A percentile compares a stretch with the other conserved stretches of the same genome.
phyloP scores from a whole-genome alignment of 1,284 basidiomycete species.

The Malassezia obtusa region DNA sequence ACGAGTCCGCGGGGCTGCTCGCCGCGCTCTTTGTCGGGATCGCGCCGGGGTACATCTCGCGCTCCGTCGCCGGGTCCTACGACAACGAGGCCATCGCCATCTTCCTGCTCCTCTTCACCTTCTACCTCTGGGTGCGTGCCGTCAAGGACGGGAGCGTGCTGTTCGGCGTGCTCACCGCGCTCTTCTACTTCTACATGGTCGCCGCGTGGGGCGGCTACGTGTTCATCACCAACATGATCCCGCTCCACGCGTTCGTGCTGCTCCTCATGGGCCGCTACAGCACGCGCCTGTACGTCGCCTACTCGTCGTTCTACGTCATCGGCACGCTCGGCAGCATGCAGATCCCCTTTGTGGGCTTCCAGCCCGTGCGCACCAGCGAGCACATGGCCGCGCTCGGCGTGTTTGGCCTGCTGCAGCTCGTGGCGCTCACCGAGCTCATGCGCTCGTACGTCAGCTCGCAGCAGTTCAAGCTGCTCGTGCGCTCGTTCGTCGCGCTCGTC shows the following conservation, averaged over 20 bases:
- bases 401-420: constrained; percentile 90
- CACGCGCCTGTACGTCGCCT: constrained; percentile 82
- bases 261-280: constrained; percentile 96
- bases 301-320: constrained; percentile 94
- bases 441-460: constrained; percentile 79
- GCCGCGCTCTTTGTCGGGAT: constrained; percentile 99
- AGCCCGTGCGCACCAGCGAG: constrained; percentile 92
- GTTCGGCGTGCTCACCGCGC: constrained; percentile 76
- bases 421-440: constrained; percentile 84
- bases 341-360: constrained; percentile 98
- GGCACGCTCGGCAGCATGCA: constrained; percentile 97
- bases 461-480: constrained; percentile 71
- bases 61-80: constrained; percentile 96
- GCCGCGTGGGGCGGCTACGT: constrained; percentile 99
- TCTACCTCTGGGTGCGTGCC: constrained; percentile 95
- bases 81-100: constrained; percentile 99
- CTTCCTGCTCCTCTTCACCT: constrained; percentile 98
- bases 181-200: constrained; percentile 99
- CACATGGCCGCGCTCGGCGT: constrained; percentile 97
- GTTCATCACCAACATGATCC: constrained; percentile 99
- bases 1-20: constrained; percentile 65
- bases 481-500: constrained; percentile 57
- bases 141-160: constrained; percentile 86
- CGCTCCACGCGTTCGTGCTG: constrained; percentile 82
- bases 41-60: constrained; percentile 89